These are phyloP conservation scores for Monosporozyma aerobia DNA, from an alignment of 805 yeast genomes.

Conservation along the genomic window DNA sequence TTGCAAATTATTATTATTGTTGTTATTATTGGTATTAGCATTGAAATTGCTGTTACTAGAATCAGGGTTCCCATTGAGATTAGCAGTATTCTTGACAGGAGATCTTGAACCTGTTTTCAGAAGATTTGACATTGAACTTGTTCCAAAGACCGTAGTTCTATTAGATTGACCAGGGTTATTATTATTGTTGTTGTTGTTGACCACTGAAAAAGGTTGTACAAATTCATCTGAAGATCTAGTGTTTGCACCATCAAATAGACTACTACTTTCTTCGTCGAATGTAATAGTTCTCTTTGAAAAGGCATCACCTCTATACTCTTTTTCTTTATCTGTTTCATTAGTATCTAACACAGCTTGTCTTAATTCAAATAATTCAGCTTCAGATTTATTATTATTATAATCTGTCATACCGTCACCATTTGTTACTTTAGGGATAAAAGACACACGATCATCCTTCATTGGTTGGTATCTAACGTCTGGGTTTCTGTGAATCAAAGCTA, in stretches of 20 bases:
- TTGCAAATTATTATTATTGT: conserved; percentile 13
- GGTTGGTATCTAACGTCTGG: conserved; percentile 96
- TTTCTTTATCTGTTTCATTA: conserved; percentile 28
- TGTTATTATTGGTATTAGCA: conserved; percentile 6
- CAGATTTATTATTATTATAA: conserved; percentile 20
- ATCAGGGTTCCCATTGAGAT: too few species aligned
- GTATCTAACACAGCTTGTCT: conserved; percentile 31
- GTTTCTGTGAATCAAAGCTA: conserved; percentile 78
- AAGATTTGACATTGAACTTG: neutral
- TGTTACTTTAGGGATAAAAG: conserved; percentile 73
- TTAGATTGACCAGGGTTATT: neutral
- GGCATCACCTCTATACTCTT: conserved; percentile 16
- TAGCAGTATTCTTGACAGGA: neutral
- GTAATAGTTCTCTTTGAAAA: conserved; percentile 8
- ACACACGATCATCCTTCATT: conserved; percentile 90
- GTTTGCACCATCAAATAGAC: conserved; percentile 7
- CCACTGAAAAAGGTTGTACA: conserved; percentile 3
- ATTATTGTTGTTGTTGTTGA: neutral
- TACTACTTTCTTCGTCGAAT: conserved; percentile 8
- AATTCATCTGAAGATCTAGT: neutral
- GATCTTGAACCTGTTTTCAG: conserved; percentile 1
- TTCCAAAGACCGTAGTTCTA: neutral
- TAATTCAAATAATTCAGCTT: conserved; percentile 28
- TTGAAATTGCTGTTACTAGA: neutral
- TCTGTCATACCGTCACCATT: conserved; percentile 20